Conservation (phyloP, 2,329 filamentous ascomycete genomes). For the Epichloe uncinata region DNA sequence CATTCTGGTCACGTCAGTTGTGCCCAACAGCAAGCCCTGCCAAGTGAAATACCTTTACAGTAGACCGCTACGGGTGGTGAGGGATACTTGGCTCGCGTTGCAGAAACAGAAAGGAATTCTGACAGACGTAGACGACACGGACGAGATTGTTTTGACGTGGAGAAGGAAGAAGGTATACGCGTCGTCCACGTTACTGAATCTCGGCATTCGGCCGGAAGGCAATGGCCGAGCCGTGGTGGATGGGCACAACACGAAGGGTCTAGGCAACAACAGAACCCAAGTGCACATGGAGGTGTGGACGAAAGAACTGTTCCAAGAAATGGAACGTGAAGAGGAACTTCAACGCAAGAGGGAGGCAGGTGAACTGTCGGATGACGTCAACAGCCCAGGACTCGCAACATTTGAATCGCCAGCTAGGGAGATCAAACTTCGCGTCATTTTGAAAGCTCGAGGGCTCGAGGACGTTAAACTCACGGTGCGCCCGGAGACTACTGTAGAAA, state of each 20-base stretch:
- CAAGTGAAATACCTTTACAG: conserved; percentile 53
- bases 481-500: conserved; percentile 44
- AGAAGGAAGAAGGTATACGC: conserved; percentile 59
- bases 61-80: conserved; percentile 53
- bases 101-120: conserved; percentile 33
- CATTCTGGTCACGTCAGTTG: conserved; percentile 43
- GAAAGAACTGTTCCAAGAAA: conserved; percentile 40
- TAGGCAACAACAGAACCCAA: conserved; percentile 36
- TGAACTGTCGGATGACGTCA: conserved; percentile 22
- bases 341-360: conserved; percentile 30
- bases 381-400: conserved; percentile 10
- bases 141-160: conserved; percentile 66
- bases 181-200: conserved; percentile 55
- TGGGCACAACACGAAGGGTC: conserved; percentile 26
- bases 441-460: conserved; percentile 39
- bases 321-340: conserved; percentile 35
- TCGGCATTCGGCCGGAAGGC: conserved; percentile 42
- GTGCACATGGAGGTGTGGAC: conserved; percentile 74
- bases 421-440: conserved; percentile 33
- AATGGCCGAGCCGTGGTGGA: conserved; percentile 29
- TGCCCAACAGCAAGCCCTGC: conserved; percentile 42
- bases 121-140: conserved; percentile 27
- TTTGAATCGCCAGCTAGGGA: conserved; percentile 14
- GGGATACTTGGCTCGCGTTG: conserved; percentile 53
- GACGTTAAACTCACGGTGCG: conserved; percentile 38